Base-by-base conservation (phyloP, 2,329 filamentous ascomycete species). In the Penicillium sp. region DNA sequence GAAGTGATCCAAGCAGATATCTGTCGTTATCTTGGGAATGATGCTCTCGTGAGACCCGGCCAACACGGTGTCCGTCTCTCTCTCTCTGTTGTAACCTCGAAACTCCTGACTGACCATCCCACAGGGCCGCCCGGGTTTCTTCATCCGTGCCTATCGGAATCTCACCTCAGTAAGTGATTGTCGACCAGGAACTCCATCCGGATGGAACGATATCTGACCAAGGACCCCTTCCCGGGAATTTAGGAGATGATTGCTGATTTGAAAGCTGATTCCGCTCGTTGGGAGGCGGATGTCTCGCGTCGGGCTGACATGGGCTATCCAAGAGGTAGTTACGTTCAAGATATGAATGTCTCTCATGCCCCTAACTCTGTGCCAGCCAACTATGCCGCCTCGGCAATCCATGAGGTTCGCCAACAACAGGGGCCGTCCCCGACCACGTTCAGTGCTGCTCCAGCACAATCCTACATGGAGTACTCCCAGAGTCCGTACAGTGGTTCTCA, bases 1-100 rank as follows among this genome's bases (percentile, higher is more conserved):
- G 84, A 89, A 65, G 84, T 89, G 56, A 87, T 89, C 66, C 85
- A 85, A 47, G 81, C 83, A 60, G 84, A 89, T 62, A 86, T 89
- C 51, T 88, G 84, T 70, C 82, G 84, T 60, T 89, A 87, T 62
- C 75, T 89, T 52, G 84, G 84, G 57, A 86, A 86, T 64, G 84
- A 89, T 71, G 84, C 84, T 52, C 75, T 85, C 56, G 84, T 86
- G 59, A 80, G 81, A 58, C 84, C 83, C 42, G 82, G 81, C 56
- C 78, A 76, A 54, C 82, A 84, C 65, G 78, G 84, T 75, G 82
- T 86, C 75, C 54, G 72, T 61, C 45, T 30, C 32, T 30, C 35
- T 32, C 38, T 33, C 44, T 30, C 30, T 28, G 31, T 35, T 39
- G 37, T 44, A 43, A 44, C 39, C 41, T 35, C 14, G 39, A 44